phyloP scores from a whole-genome alignment of 371 early-diverging fungal species.

The Saksenaea vasiformis region DNA sequence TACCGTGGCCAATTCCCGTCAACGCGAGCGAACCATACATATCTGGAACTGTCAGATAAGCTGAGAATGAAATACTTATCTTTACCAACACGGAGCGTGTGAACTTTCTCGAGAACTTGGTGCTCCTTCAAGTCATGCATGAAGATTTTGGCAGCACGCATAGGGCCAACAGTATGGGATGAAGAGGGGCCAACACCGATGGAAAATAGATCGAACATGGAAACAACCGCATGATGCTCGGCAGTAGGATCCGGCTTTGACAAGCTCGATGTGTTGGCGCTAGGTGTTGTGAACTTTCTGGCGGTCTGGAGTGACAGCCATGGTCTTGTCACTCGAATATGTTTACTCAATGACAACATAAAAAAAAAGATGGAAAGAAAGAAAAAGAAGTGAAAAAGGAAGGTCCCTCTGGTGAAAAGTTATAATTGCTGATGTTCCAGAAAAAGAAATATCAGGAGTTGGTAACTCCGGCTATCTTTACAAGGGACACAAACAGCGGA shows the following conservation, averaged over 20 bases:
- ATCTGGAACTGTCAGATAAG: conserved; percentile 45
- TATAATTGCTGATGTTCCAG: neutral
- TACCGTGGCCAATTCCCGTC: conserved; percentile 95
- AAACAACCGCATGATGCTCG: conserved; percentile 86
- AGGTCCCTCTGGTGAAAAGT: too few species aligned
- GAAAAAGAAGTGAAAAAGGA: neutral
- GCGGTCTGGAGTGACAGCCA: neutral
- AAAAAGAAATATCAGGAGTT: neutral
- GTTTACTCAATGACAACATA: neutral
- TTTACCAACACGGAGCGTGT: conserved; percentile 69
- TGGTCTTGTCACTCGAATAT: neutral
- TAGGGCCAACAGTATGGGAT: conserved; percentile 92
- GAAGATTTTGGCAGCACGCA: conserved; percentile 96
- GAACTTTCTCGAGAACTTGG: conserved; percentile 70
- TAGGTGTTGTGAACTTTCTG: neutral
- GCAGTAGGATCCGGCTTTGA: neutral
- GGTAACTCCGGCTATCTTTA: too few species aligned
- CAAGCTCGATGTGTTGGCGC: too few species aligned
- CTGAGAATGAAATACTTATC: neutral
- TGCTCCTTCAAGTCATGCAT: conserved; percentile 79
- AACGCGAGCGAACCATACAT: conserved; percentile 93
- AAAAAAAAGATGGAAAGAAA: neutral
- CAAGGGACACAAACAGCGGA: too few species aligned
- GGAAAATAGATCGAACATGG: conserved; percentile 93
- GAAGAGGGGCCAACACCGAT: conserved; percentile 95